Base-by-base conservation (phyloP, 2,329 filamentous ascomycete species). In the Cryphonectria radicalis region DNA sequence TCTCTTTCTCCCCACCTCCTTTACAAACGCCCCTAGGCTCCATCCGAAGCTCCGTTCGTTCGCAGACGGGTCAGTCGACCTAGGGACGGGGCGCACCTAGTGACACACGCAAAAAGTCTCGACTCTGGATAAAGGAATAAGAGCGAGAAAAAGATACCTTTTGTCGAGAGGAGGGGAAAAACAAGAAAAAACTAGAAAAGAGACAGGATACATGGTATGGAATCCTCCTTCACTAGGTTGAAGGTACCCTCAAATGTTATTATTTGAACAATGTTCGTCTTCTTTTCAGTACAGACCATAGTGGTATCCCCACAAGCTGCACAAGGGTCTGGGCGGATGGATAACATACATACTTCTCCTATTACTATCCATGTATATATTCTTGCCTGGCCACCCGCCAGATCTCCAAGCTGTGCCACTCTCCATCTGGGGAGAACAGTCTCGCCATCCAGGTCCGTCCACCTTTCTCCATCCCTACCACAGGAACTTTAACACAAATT, bases 1-100 rank as follows among this genome's bases (percentile, higher is more conserved):
- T 19, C n/a, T 28, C 13, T 4, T 10, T 11, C 28, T 22, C 35
- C 11, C 25, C 68, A 42, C 50, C 66, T 46, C 55, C 71, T 57
- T 59, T 55, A 68, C 68, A 43, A 60, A 57, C 25, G n/a, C 42
- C 65, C 68, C 67, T 72, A 65, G 63, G 63, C 70, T 69, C 19
- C 55, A 67, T 70, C 67, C 67, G 67, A 70, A 63, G 67, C 19
- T n/a, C 32, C 35, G 32, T 55, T 55, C 25, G 35, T 25, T 67
- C 32, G 42, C 32, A 42, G 42, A 28, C 25, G 32, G 50, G 65
- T 67, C 65, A 67, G n/a, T 55, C 65, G 65, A 40, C 42, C 65
- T 59, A 67, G 35, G 46, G 53, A 28, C 65, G 40, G 55, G 65
- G 42, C 65, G 57, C 35, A 40, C 28, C 65, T 43, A 59, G 28